A percentile compares a stretch with the other conserved stretches of the same genome.
phyloP scores from a whole-genome alignment of 1,284 basidiomycete species.

The Malassezia nana region DNA sequence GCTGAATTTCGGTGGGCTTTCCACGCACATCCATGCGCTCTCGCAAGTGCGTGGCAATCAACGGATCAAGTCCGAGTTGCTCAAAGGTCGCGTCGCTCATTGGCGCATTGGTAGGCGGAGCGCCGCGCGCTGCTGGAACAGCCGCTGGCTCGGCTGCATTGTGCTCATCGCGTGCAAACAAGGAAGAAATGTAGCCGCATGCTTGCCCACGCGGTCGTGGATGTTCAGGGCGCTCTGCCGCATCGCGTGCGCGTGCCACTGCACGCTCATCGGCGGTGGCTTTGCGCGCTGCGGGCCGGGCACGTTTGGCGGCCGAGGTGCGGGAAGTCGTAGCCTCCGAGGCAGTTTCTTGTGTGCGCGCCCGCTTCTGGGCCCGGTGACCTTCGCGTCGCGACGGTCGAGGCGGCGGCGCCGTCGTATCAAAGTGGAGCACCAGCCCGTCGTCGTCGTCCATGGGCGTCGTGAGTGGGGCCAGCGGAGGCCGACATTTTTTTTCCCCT shows the following conservation, averaged over 20 bases:
- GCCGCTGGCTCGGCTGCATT: slow-evolving; percentile 5
- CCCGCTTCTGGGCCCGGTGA: background rate
- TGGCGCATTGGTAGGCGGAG: slow-evolving; percentile 39
- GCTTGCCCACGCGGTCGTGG: background rate
- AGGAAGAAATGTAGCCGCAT: slow-evolving; percentile 14
- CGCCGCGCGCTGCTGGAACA: background rate
- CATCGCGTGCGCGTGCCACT: background rate
- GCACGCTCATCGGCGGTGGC: background rate
- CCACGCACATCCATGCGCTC: slow-evolving; percentile 71
- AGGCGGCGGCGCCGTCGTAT: slow-evolving; percentile 15
- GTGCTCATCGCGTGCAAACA: slow-evolving; percentile 15
- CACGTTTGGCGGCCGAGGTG: too few relatives aligned
- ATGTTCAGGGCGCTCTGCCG: background rate
- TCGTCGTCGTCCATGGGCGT: slow-evolving; percentile 39
- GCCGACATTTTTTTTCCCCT: background rate
- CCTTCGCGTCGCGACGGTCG: background rate
- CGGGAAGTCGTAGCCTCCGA: too few relatives aligned
- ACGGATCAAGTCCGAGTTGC: slow-evolving; percentile 64
- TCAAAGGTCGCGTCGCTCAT: slow-evolving; percentile 49
- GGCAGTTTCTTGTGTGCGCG: background rate
- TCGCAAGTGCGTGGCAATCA: slow-evolving; percentile 68
- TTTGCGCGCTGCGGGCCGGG: background rate
- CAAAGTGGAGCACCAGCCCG: slow-evolving; percentile 46
- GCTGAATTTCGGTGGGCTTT: slow-evolving; percentile 78
- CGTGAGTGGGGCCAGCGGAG: too few relatives aligned